Evolutionary conservation across 202 grass and related monocot genomes (phyloP), one percentile per base, ranked within the genome.

Genomic region (Bolboschoenoplectus hybrid): DNA sequence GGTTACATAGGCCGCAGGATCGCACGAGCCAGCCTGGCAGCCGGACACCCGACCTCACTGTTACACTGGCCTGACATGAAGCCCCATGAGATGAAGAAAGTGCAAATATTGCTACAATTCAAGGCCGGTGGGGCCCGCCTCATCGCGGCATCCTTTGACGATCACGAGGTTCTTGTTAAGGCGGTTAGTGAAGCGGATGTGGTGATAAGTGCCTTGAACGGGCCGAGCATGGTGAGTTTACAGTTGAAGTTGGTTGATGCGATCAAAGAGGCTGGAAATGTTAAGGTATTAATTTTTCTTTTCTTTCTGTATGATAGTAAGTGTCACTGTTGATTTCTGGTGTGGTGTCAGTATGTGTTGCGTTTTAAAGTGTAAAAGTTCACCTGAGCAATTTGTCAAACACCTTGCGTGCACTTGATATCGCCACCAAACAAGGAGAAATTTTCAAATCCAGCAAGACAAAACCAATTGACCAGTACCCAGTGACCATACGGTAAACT

Each of bases 171-270:
- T 26, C 81, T 95, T 63, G 83, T 91, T 11, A 86, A 85, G 10
- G 93, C 91, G 17, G 58, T 95, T 3, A 65, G n/a, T 75, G 57
- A 89, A 88, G 91, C 49, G 3, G 91, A 95, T 71, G 91, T 91
- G 17, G 93, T 95, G 9, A 63, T 92, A 7, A 90, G 88, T 17
- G 85, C 89, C 63, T 50, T 91, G 40, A 81, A 74, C 26, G 90
- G 85, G 1, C 47, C 43, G 2, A 67, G 81, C 65, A 32, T 88
- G 49, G 70, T 46, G 2, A 64, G 69, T 65, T 39, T 84, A 55
- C 93, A 95, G 81, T 87, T 91, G 81, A 91, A 89, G 71, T 85
- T 92, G 12, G 78, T 94, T 3, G 70, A 89, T 32, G 92, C 93
- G 0, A 91, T 92, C 51, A 92, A 94, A 74, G 87, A 89, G 63